Base-by-base conservation (phyloP, 495 filamentous ascomycete genomes). In the Xylaria castorea region DNA sequence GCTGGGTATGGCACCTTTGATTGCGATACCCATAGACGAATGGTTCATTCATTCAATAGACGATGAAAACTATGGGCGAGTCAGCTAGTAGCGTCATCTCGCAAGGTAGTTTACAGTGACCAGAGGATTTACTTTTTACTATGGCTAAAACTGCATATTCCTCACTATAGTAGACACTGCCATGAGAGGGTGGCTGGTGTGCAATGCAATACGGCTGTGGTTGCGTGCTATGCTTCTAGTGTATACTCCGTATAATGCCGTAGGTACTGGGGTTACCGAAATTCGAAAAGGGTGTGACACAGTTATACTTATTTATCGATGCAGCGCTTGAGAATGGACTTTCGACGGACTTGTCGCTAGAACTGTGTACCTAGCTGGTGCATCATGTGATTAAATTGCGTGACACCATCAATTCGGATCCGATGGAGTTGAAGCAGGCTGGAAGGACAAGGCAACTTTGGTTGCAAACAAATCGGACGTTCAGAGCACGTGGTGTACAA, bases 131-230 rank as follows among this genome's bases (percentile, higher is more conserved):
- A 38, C 61, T 11, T 22, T 30, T 38, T 44, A 1, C 1, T 27
- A 22, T 25, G 38, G 36, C 38, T 22, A 64, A 64, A 44, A 64
- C 9, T n/a, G 58, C 58, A 32, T 18, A 5, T 61, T 34, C 11
- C 58, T 14, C 34, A 22, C 30, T 38, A n/a, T n/a, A n/a, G n/a
- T n/a, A n/a, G n/a, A 61, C 58, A 40, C 57, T 20, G 57, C 57
- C 57, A 60, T 60, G 6, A 36, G 57, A 60, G 32, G 30, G 58
- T 61, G 58, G 58, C 58, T 61, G 38, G 58, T 61, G 57, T 9
- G 32, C 20, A 8, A 18, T 9, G 32, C 20, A 8, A 18, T 60
- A 20, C 22, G 22, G 22, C 51, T 8, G 53, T 32, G 53, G 20
- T 32, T 57, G 53, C 14, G 53, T 32, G 25, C 16, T 27, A 11